A percentile compares a stretch with the other conserved stretches of the same genome.
Conservation (phyloP, 345 rosid species). For the Excoecaria agallocha region DNA sequence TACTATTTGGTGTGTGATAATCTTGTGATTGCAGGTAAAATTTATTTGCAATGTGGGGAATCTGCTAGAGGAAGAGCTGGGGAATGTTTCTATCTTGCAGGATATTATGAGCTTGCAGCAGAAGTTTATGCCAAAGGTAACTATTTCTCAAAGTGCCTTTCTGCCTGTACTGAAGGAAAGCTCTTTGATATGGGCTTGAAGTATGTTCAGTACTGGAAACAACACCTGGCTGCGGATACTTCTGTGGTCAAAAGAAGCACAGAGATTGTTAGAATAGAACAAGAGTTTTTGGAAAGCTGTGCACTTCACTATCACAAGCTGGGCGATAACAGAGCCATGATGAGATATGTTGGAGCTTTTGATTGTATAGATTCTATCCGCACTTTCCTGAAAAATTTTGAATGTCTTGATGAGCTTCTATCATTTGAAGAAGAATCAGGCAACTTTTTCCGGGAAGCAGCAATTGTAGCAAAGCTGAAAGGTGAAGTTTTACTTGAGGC, state of each 20-base stretch:
- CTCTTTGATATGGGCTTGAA: slow-evolving; percentile 41
- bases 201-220: slow-evolving; percentile 39
- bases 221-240: slow-evolving; percentile 11
- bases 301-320: slow-evolving; percentile 30
- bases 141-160: slow-evolving; percentile 34
- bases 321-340: slow-evolving; percentile 20
- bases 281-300: slow-evolving; percentile 36
- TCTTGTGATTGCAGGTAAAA: slow-evolving; percentile 25
- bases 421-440: slow-evolving; percentile 27
- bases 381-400: slow-evolving; percentile 11
- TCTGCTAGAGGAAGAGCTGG: slow-evolving; percentile 40
- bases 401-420: slow-evolving; percentile 27
- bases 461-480: slow-evolving; percentile 29
- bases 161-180: slow-evolving; percentile 35
- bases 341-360: slow-evolving; percentile 29
- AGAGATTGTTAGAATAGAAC: slow-evolving; percentile 30
- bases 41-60: slow-evolving; percentile 42
- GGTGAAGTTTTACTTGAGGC: slow-evolving; percentile 37
- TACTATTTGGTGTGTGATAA: too few relatives aligned
- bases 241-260: slow-evolving; percentile 1
- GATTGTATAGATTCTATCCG: slow-evolving; percentile 8
- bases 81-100: slow-evolving; percentile 41
- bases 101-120: slow-evolving; percentile 33
- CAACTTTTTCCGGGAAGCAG: slow-evolving; percentile 28
- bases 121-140: slow-evolving; percentile 38